phyloP scores from a whole-genome alignment of 2,329 filamentous ascomycete species.

The Colletotrichum viniferum region DNA sequence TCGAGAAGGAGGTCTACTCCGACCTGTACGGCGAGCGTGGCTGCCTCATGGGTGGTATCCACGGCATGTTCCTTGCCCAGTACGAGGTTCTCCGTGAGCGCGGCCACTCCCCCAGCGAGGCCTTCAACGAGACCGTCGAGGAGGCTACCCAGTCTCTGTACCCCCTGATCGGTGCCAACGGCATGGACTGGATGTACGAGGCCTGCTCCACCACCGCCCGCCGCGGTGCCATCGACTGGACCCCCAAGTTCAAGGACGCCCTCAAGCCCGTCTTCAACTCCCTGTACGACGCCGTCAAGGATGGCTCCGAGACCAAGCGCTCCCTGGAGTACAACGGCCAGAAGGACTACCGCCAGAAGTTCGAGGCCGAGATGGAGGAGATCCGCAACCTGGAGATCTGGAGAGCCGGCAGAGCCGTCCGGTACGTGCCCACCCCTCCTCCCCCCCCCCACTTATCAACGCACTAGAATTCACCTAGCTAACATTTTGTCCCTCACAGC shows the following conservation, averaged over 20 bases:
- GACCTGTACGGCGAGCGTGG: slow-evolving; percentile 99
- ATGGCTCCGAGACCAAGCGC: slow-evolving; percentile 93
- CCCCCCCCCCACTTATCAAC: background rate
- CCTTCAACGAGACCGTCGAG: slow-evolving; percentile 99
- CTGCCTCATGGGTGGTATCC: slow-evolving; percentile 99
- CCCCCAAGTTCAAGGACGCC: slow-evolving; percentile 93
- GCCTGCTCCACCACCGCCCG: slow-evolving; percentile 99
- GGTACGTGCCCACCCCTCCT: slow-evolving; percentile 51
- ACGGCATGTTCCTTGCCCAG: slow-evolving; percentile 99
- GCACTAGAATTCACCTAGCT: slow-evolving; percentile 10
- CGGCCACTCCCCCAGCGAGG: slow-evolving; percentile 96
- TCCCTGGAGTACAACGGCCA: slow-evolving; percentile 97
- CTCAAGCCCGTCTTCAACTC: slow-evolving; percentile 99
- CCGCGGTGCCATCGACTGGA: slow-evolving; percentile 99
- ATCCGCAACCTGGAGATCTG: slow-evolving; percentile 99
- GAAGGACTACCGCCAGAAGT: slow-evolving; percentile 94
- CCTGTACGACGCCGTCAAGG: slow-evolving; percentile 90
- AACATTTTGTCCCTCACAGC: slow-evolving; percentile 41
- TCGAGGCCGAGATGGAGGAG: slow-evolving; percentile 98
- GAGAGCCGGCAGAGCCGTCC: slow-evolving; percentile 96
- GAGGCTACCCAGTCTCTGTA: slow-evolving; percentile 98
- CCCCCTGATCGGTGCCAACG: slow-evolving; percentile 94
- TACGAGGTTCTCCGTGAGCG: slow-evolving; percentile 99
- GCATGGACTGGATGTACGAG: slow-evolving; percentile 99
- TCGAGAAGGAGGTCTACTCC: slow-evolving; percentile 99